Evolutionary conservation across 257 asterid species (phyloP).

Genomic region (Leptodermis oblonga): DNA sequence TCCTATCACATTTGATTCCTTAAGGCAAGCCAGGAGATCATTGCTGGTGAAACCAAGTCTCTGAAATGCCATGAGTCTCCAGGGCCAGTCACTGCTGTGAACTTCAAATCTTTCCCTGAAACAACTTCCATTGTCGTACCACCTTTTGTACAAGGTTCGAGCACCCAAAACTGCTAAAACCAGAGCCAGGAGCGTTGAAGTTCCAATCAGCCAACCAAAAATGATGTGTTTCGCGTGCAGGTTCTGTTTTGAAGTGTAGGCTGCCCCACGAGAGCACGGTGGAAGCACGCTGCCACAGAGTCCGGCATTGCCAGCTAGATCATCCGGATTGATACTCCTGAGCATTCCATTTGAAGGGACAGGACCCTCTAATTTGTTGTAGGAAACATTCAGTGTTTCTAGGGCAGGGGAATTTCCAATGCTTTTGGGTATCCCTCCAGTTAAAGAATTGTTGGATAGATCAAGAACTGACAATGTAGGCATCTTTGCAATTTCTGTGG

Average conservation of each 20-base stretch:
- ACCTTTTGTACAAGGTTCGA: constrained; percentile 37
- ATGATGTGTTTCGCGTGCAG: constrained; percentile 43
- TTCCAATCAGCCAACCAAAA: constrained; percentile 58
- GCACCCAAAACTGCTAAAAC: constrained; percentile 37
- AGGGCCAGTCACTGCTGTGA: constrained; percentile 59
- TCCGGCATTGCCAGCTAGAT: constrained; percentile 55
- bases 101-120: constrained; percentile 46
- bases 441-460: constrained; percentile 67
- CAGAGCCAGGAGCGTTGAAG: constrained; percentile 40
- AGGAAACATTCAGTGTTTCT: constrained; percentile 57
- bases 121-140: constrained; percentile 49
- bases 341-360: constrained; percentile 65
- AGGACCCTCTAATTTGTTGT: constrained; percentile 59
- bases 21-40: constrained; percentile 62
- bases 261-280: constrained; percentile 43
- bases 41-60: constrained; percentile 57
- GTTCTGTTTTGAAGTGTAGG: constrained; percentile 23
- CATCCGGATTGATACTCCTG: constrained; percentile 57
- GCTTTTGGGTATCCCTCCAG: constrained; percentile 62
- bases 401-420: constrained; percentile 78
- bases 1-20: constrained; percentile 68
- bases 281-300: constrained; percentile 75
- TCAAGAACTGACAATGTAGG: constrained; percentile 56
- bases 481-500: constrained; percentile 51
- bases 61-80: constrained; percentile 84